phyloP scores from a whole-genome alignment of 257 asterid species.

The Henckelia pumila region DNA sequence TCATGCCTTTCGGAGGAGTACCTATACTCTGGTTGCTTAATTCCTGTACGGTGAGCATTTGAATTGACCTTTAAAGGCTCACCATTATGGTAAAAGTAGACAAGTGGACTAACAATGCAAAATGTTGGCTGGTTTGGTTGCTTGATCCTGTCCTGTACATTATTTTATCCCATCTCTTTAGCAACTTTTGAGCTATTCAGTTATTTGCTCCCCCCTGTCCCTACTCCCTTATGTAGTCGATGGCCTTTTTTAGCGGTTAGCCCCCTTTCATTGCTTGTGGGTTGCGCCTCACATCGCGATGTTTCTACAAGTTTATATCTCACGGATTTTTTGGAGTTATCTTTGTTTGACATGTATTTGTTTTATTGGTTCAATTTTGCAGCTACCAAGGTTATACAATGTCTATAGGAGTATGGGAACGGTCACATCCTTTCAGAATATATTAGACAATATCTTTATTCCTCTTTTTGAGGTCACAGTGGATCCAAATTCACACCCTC shows the following conservation, averaged over 20 bases:
- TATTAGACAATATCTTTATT: conserved; percentile 82
- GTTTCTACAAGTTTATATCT: conserved; percentile 6
- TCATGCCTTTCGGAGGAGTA: conserved; percentile 17
- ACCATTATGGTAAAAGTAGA: conserved; percentile 3
- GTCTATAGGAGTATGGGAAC: conserved; percentile 93
- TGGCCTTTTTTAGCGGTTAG: background rate
- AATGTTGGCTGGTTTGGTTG: conserved; percentile 18
- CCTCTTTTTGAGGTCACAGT: conserved; percentile 91
- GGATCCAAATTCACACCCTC: conserved; percentile 91
- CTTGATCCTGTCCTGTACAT: background rate
- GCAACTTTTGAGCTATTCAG: conserved; percentile 17
- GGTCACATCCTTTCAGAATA: conserved; percentile 85
- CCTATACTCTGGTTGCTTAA: background rate
- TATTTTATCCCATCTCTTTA: background rate
- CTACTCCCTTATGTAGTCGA: background rate
- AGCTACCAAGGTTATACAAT: conserved; percentile 92
- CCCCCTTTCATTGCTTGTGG: background rate
- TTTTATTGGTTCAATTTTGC: conserved; percentile 41
- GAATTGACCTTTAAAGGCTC: background rate
- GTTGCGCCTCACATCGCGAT: background rate
- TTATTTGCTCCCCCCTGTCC: conserved; percentile 11
- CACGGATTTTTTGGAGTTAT: background rate
- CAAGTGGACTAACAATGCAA: background rate
- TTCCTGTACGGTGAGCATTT: conserved; percentile 12
- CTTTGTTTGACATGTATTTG: conserved; percentile 22